Conservation (phyloP, 371 early-diverging fungal species). For the Mucor irregularis region DNA sequence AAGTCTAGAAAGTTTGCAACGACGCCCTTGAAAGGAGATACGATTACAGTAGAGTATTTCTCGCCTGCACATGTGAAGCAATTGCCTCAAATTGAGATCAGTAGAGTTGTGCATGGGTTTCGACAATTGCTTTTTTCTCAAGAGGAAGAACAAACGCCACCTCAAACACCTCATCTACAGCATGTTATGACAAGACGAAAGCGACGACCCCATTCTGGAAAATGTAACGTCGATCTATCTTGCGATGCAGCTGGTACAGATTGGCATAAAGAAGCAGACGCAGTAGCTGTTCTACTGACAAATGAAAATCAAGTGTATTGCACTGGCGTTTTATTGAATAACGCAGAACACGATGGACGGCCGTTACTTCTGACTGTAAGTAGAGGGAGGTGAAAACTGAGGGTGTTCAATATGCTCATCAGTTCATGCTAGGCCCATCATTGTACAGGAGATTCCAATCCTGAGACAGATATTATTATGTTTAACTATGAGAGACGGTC, state of each 20-base stretch:
- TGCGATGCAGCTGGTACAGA: slow-evolving; percentile 29
- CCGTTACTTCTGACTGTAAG: slow-evolving; percentile 52
- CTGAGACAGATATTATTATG: slow-evolving; percentile 45
- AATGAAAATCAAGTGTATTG: slow-evolving; percentile 53
- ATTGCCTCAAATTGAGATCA: slow-evolving; percentile 28
- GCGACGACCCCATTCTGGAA: slow-evolving; percentile 31
- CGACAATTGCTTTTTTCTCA: slow-evolving; percentile 17
- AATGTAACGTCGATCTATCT: slow-evolving; percentile 50
- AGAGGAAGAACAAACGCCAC: neutral
- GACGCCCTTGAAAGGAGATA: slow-evolving; percentile 39
- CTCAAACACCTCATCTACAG: neutral
- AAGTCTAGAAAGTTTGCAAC: slow-evolving; percentile 38
- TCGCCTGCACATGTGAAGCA: slow-evolving; percentile 10
- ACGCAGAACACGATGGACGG: slow-evolving; percentile 46
- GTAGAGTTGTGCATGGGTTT: slow-evolving; percentile 49
- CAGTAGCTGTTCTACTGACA: slow-evolving; percentile 52
- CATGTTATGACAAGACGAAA: neutral
- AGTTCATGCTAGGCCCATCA: slow-evolving; percentile 54
- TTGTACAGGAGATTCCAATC: slow-evolving; percentile 36
- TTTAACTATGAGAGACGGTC: slow-evolving; percentile 46
- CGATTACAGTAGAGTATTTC: slow-evolving; percentile 31
- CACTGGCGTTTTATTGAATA: slow-evolving; percentile 52
- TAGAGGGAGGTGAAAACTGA: neutral
- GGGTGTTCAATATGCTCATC: no score
- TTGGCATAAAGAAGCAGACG: slow-evolving; percentile 39